These are phyloP conservation scores for Oryza australiensis DNA, from an alignment of 176 grass and related monocot genomes.

Conservation along the genomic window DNA sequence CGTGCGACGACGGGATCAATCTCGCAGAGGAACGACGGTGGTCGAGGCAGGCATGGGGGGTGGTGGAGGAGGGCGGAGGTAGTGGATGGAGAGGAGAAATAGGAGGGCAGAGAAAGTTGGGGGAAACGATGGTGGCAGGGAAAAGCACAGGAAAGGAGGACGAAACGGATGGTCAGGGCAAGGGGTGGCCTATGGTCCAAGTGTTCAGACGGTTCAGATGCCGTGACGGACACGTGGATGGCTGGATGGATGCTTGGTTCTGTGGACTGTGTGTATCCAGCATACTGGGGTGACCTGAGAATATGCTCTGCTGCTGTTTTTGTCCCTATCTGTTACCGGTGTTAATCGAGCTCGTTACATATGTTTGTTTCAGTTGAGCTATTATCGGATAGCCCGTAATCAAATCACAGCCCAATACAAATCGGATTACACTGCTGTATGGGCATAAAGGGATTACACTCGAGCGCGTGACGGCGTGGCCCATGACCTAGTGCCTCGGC, in stretches of 20 bases:
- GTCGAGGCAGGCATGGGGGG: no score
- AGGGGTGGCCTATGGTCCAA: not conserved
- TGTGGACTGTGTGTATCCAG: not conserved
- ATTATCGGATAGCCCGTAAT: no score
- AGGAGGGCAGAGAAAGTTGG: not conserved
- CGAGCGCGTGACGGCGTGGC: no score
- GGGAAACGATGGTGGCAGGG: not conserved
- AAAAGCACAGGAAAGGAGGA: not conserved
- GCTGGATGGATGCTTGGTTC: not conserved
- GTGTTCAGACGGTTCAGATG: not conserved
- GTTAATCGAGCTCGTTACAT: no score
- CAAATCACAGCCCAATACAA: no score
- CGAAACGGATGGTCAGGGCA: slow-evolving; percentile 4
- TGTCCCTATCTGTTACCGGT: no score
- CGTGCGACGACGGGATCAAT: slow-evolving; percentile 1
- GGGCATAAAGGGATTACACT: no score
- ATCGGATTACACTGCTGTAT: no score
- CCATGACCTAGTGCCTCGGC: no score
- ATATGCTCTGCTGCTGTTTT: no score
- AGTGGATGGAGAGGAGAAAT: slow-evolving; percentile 39
- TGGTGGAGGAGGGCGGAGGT: not conserved
- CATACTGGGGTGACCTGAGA: no score
- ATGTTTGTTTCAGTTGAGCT: no score
- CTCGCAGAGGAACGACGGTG: not conserved
- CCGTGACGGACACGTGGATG: not conserved